phyloP scores from a whole-genome alignment of 129 eudicot species.

The Saposhnikovia divaricata region DNA sequence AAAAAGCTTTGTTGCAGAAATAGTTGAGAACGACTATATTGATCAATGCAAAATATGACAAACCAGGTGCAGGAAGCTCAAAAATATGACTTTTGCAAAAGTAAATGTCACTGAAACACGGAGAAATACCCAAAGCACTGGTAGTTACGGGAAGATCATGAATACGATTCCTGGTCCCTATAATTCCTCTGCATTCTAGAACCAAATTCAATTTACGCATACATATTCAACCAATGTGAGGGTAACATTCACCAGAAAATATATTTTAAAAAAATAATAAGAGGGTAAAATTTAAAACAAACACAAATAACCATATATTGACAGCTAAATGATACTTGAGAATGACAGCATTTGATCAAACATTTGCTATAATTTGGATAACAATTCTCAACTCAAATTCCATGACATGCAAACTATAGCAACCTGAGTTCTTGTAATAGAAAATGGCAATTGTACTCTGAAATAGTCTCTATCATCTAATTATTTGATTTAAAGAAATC shows the following conservation, averaged over 20 bases:
- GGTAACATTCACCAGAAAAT: not conserved
- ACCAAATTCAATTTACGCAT: not conserved
- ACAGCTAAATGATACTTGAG: not conserved
- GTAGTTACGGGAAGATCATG: not conserved
- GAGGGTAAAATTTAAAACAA: not conserved
- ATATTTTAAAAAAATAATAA: not conserved
- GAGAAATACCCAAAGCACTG: not conserved
- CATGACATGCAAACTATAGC: not conserved
- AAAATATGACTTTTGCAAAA: too few relatives aligned
- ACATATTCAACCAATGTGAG: not conserved
- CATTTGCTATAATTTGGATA: not conserved
- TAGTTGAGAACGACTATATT: too few relatives aligned
- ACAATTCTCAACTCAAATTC: not conserved
- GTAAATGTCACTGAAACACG: constrained; percentile 8
- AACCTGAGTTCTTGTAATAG: not conserved
- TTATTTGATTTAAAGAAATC: not conserved
- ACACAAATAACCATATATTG: not conserved
- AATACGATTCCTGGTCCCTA: not conserved
- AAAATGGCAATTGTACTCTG: not conserved
- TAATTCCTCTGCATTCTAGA: not conserved
- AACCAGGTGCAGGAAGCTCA: too few relatives aligned
- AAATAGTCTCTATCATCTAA: not conserved
- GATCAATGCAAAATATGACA: too few relatives aligned
- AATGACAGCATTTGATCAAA: not conserved
- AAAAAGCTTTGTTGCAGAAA: too few relatives aligned